Percentiles rank a stretch among this genome's conserved stretches.
These are phyloP conservation scores for Capsicum pubescens DNA, from an alignment of 257 asterid genomes.

Conservation along the genomic window DNA sequence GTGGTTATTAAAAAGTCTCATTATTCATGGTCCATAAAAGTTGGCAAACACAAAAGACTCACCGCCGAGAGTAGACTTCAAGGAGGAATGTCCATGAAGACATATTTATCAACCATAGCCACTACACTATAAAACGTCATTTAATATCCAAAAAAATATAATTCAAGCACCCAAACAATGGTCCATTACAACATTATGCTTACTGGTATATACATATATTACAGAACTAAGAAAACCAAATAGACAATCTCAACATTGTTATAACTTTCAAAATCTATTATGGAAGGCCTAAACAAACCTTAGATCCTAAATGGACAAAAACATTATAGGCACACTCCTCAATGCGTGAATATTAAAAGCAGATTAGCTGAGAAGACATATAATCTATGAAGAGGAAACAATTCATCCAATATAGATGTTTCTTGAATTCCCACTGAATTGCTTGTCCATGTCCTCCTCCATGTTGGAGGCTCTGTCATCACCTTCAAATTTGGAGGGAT, in stretches of 20 bases:
- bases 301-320: conserved; percentile 23
- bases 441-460: conserved; percentile 91
- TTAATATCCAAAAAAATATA: not conserved
- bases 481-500: conserved; percentile 59
- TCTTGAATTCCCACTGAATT: conserved; percentile 39
- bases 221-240: conserved; percentile 4
- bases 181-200: not conserved
- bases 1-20: too few relatives aligned
- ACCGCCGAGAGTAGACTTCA: not conserved
- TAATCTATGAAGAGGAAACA: conserved; percentile 6
- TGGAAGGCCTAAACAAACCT: not conserved
- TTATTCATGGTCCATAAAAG: not conserved
- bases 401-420: conserved; percentile 15
- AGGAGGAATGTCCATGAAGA: not conserved
- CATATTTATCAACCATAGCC: not conserved
- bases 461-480: conserved; percentile 84
- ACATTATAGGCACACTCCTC: conserved; percentile 11
- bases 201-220: conserved; percentile 19
- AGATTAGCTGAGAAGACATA: not conserved
- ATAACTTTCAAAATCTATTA: conserved; percentile 11
- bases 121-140: conserved; percentile 19
- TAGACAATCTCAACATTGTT: not conserved
- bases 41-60: not conserved
- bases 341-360: too few relatives aligned
- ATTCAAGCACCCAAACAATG: conserved; percentile 24